Evolutionary conservation across 768 basidiomycete genomes (phyloP).

Genomic region (Suillus lakei): DNA sequence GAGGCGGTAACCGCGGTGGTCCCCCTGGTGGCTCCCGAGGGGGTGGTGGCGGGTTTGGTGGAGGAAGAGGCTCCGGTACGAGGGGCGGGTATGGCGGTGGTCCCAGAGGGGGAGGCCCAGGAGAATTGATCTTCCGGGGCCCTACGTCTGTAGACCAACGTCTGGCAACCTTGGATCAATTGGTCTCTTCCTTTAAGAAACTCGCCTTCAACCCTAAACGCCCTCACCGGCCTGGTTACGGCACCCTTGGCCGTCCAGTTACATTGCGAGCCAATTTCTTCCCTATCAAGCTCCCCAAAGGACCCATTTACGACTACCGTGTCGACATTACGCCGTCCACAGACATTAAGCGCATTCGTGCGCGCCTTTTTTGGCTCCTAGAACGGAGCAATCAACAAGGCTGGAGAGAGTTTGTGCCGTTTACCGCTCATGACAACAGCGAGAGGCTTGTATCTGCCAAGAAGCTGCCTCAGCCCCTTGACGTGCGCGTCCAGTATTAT

Average conservation of each 20-base stretch:
- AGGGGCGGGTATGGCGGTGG: conserved; percentile 32
- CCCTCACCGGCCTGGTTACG: conserved; percentile 53
- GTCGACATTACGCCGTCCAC: conserved; percentile 41
- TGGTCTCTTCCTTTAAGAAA: conserved; percentile 34
- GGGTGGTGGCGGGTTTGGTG: conserved; percentile 20
- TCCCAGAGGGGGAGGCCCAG: conserved; percentile 29
- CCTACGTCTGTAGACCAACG: conserved; percentile 39
- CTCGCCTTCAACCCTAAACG: conserved; percentile 38
- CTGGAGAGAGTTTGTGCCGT: conserved; percentile 42
- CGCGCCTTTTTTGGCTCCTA: conserved; percentile 48
- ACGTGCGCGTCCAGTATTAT: conserved; percentile 37
- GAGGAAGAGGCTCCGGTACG: conserved; percentile 17
- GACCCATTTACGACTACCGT: conserved; percentile 50
- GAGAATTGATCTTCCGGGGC: conserved; percentile 34
- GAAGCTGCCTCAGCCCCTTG: conserved; percentile 42
- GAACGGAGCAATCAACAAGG: conserved; percentile 40
- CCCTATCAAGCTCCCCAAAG: conserved; percentile 45
- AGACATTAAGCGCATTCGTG: conserved; percentile 41
- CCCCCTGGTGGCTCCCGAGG: conserved; percentile 19
- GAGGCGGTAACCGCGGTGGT: conserved; percentile 22
- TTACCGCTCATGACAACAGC: conserved; percentile 45
- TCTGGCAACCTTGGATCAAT: conserved; percentile 30
- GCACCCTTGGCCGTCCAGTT: conserved; percentile 42
- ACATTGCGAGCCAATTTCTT: conserved; percentile 58
- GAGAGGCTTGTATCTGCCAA: conserved; percentile 47